These are phyloP conservation scores for Aspergillus cavernicola DNA, from an alignment of 495 filamentous ascomycete species.

Conservation along the genomic window DNA sequence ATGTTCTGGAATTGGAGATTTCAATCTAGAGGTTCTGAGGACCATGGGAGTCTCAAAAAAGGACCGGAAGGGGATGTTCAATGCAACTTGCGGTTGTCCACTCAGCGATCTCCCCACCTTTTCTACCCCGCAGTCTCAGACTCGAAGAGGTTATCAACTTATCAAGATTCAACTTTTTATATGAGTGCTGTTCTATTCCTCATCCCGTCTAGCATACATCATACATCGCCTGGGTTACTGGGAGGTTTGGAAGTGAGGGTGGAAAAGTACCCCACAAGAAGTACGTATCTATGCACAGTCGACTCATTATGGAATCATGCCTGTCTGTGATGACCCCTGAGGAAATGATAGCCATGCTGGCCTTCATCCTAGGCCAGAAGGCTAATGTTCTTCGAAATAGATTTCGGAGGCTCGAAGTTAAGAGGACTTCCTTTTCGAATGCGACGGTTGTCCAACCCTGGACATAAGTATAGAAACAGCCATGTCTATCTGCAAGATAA, in stretches of 20 bases:
- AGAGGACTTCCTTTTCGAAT: neutral
- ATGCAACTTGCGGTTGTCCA: neutral
- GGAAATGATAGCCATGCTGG: neutral
- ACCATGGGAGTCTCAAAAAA: neutral
- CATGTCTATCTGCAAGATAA: constrained; percentile 4
- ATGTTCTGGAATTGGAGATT: no score
- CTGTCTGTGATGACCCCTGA: neutral
- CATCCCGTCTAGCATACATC: no score
- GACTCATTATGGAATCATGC: neutral
- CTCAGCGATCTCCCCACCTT: constrained; percentile 2
- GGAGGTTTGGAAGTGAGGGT: neutral
- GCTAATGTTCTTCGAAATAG: no score
- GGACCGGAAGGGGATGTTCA: no score
- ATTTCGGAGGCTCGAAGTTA: no score
- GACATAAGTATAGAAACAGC: neutral
- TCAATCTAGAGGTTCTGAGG: no score
- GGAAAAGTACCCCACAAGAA: neutral
- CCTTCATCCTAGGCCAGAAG: no score
- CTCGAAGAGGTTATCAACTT: no score
- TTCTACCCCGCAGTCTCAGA: constrained; percentile 15
- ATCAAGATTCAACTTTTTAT: no score
- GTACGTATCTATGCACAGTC: neutral
- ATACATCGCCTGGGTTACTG: no score
- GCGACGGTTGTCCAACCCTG: no score
- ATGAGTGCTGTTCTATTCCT: no score